phyloP scores from a whole-genome alignment of 2,329 filamentous ascomycete genomes.

The Penicillium sp. region DNA sequence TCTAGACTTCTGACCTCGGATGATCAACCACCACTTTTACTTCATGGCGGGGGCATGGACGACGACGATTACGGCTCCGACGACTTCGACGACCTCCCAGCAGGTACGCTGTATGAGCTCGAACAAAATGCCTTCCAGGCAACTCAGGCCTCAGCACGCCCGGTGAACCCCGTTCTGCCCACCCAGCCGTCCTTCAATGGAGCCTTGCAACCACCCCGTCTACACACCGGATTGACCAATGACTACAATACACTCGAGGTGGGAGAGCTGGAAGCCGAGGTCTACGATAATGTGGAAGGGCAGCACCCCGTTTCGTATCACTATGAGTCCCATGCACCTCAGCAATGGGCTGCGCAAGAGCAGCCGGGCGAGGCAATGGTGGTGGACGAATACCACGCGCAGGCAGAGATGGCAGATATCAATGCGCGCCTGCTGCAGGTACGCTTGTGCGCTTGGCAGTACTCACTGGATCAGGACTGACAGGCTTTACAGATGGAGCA shows the following conservation, averaged over 20 bases:
- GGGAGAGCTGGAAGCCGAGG: constrained; percentile 45
- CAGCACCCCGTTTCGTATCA: constrained; percentile 14
- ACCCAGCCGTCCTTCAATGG: constrained; percentile 13
- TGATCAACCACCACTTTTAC: constrained; percentile 1
- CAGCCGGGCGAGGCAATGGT: constrained; percentile 20
- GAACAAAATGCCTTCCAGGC: constrained; percentile 49
- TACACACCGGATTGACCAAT: constrained; percentile 40
- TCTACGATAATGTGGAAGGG: constrained; percentile 40
- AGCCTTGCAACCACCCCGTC: constrained; percentile 28
- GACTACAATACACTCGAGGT: constrained; percentile 47
- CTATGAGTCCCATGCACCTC: constrained; percentile 5
- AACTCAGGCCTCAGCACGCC: constrained; percentile 35
- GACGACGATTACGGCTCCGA: constrained; percentile 52
- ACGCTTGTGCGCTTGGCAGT: background rate
- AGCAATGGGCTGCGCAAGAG: constrained; percentile 9
- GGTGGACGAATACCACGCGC: constrained; percentile 21
- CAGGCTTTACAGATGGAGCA: constrained; percentile 33
- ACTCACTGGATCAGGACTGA: background rate
- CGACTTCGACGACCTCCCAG: constrained; percentile 48
- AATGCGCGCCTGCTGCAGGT: constrained; percentile 31
- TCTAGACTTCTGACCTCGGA: background rate
- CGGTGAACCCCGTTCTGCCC: constrained; percentile 8
- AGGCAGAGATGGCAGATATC: constrained; percentile 12
- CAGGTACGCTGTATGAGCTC: constrained; percentile 45
- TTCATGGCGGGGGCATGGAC: constrained; percentile 49